Conservation (phyloP, 306 rosid species). For the Quercus wislizeni region DNA sequence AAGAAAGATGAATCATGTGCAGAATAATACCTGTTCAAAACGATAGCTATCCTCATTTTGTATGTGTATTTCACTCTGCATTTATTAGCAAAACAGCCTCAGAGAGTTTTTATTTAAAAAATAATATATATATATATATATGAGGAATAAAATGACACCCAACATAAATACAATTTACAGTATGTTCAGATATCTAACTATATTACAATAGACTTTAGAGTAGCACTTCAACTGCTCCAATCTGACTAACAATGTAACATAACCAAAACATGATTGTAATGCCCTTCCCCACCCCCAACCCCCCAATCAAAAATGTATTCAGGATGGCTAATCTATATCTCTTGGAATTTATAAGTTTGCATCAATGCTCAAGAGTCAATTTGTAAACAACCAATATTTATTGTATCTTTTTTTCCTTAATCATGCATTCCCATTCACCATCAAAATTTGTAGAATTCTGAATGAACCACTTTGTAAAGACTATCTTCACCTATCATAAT, state of each 20-base stretch:
- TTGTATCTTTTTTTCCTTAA: background rate
- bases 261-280: background rate
- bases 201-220: background rate
- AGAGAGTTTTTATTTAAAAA: background rate
- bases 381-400: background rate
- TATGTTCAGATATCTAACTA: background rate
- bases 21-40: slow-evolving; percentile 68
- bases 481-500: background rate
- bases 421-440: background rate
- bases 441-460: background rate
- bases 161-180: background rate
- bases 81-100: slow-evolving; percentile 18
- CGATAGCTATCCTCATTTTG: slow-evolving; percentile 85
- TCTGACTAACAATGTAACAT: background rate
- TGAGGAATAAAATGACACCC: background rate
- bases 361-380: background rate
- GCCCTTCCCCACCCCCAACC: no score
- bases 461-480: background rate
- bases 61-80: slow-evolving; percentile 79
- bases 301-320: background rate
- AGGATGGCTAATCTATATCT: background rate
- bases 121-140: no score
- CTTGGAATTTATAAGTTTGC: background rate
- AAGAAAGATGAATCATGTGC: slow-evolving; percentile 14
- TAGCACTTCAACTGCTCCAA: background rate